Conservation (phyloP, 1,284 basidiomycete species). For the Trichosporon sp. region DNA sequence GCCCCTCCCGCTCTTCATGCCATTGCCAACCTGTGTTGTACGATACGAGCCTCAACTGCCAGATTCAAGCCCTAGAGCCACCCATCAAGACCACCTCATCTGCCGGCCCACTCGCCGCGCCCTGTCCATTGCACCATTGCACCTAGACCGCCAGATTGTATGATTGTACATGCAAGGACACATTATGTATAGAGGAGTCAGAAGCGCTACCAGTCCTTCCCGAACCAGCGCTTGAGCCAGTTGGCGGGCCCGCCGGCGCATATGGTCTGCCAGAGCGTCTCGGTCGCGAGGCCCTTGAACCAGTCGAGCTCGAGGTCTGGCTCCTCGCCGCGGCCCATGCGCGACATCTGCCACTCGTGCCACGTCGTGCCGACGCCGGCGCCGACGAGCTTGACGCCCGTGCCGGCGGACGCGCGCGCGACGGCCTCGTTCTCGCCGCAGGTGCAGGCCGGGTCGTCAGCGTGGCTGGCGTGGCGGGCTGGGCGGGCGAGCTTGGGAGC, state of each 20-base stretch:
- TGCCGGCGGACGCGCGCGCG: not conserved
- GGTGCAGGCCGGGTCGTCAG: not conserved
- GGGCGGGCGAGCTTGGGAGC: not conserved
- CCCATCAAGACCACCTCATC: no score
- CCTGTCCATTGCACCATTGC: not conserved
- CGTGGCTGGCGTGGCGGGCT: not conserved
- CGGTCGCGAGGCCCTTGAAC: constrained; percentile 25
- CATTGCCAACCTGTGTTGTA: not conserved
- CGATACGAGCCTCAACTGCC: not conserved
- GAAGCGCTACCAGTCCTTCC: constrained; percentile 9
- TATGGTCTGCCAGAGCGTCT: constrained; percentile 35
- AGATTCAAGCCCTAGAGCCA: no score
- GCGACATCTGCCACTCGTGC: constrained; percentile 46
- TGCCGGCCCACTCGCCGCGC: not conserved
- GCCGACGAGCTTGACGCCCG: constrained; percentile 38
- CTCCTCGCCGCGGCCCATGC: constrained; percentile 37
- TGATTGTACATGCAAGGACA: not conserved
- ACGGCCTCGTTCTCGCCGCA: not conserved
- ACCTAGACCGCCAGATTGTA: not conserved
- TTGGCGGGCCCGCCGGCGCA: constrained; percentile 28
- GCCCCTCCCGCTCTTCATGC: not conserved
- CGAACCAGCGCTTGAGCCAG: constrained; percentile 15
- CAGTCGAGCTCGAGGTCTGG: constrained; percentile 36
- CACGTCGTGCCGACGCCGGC: constrained; percentile 42
- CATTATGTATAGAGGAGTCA: not conserved